phyloP scores from a whole-genome alignment of 2,329 filamentous ascomycete genomes.

The Colletotrichum horii region DNA sequence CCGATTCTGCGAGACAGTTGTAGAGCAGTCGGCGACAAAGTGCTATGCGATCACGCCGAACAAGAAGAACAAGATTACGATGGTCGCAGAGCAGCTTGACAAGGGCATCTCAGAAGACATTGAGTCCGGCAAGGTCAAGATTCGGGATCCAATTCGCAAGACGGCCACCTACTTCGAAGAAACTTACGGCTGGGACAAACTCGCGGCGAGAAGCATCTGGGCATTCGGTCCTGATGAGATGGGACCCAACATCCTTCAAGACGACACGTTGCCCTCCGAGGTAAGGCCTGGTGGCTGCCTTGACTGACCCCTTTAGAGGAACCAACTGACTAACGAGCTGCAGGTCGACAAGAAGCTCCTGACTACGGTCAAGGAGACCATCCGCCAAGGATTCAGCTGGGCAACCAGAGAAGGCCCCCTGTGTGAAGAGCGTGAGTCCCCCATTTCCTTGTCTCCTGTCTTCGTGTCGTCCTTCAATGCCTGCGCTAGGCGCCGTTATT shows the following conservation, averaged over 20 bases:
- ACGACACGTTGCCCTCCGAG: slow-evolving; percentile 93
- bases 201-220: slow-evolving; percentile 96
- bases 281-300: slow-evolving; percentile 44
- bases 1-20: slow-evolving; percentile 95
- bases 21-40: slow-evolving; percentile 96
- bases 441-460: slow-evolving; percentile 13
- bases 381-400: slow-evolving; percentile 97
- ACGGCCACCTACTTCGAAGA: slow-evolving; percentile 98
- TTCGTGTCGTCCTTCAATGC: slow-evolving; percentile 8
- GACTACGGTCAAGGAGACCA: slow-evolving; percentile 85
- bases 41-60: slow-evolving; percentile 98
- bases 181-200: slow-evolving; percentile 94
- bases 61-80: slow-evolving; percentile 99
- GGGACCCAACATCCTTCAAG: slow-evolving; percentile 93
- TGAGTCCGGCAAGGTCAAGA: slow-evolving; percentile 86
- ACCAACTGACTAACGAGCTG: slow-evolving; percentile 14
- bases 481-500: neutral
- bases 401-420: slow-evolving; percentile 92
- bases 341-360: slow-evolving; percentile 91
- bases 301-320: neutral
- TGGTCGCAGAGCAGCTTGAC: slow-evolving; percentile 95
- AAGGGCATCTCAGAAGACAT: slow-evolving; percentile 96
- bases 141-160: slow-evolving; percentile 90
- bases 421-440: slow-evolving; percentile 89
- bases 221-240: slow-evolving; percentile 96